A percentile compares a stretch with the other conserved stretches of the same genome.
Evolutionary conservation across 441 rosid species (phyloP).

Genomic region (Pelargonium citronellum): DNA sequence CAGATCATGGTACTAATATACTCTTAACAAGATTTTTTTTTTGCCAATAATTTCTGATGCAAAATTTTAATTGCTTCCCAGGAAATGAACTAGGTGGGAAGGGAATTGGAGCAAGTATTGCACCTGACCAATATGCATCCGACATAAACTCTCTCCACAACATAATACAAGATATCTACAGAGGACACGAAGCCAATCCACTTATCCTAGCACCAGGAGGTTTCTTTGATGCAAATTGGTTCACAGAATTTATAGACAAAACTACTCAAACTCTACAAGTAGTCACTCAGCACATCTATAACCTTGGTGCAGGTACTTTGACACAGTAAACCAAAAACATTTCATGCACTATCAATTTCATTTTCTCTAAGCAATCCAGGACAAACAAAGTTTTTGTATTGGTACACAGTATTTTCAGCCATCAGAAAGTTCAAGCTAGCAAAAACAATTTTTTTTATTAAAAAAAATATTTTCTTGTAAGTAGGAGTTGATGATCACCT

Average conservation of each 20-base stretch:
- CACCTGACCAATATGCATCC: conserved; percentile 65
- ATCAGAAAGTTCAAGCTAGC: not conserved
- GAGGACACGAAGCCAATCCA: conserved; percentile 44
- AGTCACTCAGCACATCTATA: conserved; percentile 81
- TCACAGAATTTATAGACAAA: conserved; percentile 49
- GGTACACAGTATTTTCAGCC: not conserved
- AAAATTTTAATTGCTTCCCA: conserved; percentile 21
- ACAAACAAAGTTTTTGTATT: not conserved
- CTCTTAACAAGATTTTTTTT: too few species aligned
- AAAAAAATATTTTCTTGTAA: not conserved
- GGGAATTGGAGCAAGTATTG: conserved; percentile 68
- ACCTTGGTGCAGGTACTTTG: conserved; percentile 81
- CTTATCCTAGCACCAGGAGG: conserved; percentile 83
- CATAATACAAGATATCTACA: conserved; percentile 47
- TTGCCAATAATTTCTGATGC: not conserved
- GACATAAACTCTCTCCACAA: conserved; percentile 53
- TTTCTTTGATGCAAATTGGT: conserved; percentile 71
- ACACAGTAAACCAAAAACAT: conserved; percentile 1
- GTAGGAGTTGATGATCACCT: conserved; percentile 74
- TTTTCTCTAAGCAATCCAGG: not conserved
- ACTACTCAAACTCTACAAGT: conserved; percentile 46
- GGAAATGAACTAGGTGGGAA: conserved; percentile 83
- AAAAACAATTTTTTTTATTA: not conserved
- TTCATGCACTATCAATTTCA: not conserved
- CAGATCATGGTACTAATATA: too few species aligned